Evolutionary conservation across 805 yeast species (phyloP).

Genomic region (Ogataea philodendri): DNA sequence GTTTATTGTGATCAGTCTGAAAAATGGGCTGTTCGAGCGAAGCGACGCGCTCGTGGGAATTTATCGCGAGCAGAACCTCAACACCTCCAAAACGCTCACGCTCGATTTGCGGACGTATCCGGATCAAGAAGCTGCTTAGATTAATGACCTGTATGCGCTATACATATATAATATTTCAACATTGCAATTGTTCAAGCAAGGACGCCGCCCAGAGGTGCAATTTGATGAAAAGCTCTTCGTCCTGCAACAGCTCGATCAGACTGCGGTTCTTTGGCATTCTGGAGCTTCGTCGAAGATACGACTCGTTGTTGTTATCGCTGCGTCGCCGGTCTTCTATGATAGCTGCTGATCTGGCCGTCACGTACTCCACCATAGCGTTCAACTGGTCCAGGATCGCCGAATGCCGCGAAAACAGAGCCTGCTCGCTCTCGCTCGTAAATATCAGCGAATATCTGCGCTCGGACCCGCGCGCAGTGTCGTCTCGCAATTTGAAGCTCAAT

Average conservation of each 20-base stretch:
- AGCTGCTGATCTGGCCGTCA: slow-evolving; percentile 30
- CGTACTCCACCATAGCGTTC: slow-evolving; percentile 39
- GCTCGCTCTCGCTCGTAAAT: slow-evolving; percentile 54
- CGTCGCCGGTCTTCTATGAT: slow-evolving; percentile 19
- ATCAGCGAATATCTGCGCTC: slow-evolving; percentile 65
- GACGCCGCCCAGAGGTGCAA: slow-evolving; percentile 65
- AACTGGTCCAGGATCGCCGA: slow-evolving; percentile 44
- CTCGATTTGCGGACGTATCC: slow-evolving; percentile 67
- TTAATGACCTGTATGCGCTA: not conserved
- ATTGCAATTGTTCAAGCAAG: slow-evolving; percentile 37
- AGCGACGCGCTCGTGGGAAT: slow-evolving; percentile 93
- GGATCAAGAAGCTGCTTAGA: slow-evolving; percentile 27
- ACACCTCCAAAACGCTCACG: slow-evolving; percentile 71
- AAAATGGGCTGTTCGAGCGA: slow-evolving; percentile 80
- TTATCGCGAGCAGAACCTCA: slow-evolving; percentile 73
- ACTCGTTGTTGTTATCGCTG: slow-evolving; percentile 42
- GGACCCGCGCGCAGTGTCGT: slow-evolving; percentile 68
- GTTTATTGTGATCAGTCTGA: slow-evolving; percentile 89
- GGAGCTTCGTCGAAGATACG: slow-evolving; percentile 55
- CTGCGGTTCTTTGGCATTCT: slow-evolving; percentile 52
- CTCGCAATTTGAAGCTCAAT: slow-evolving; percentile 59
- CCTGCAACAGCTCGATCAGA: slow-evolving; percentile 53
- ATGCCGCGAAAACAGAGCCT: slow-evolving; percentile 55
- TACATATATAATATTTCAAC: not conserved
- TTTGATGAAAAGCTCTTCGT: slow-evolving; percentile 51